These are phyloP conservation scores for Bonia amplexicaulis DNA, from an alignment of 176 grass and related monocot genomes.

Conservation along the genomic window DNA sequence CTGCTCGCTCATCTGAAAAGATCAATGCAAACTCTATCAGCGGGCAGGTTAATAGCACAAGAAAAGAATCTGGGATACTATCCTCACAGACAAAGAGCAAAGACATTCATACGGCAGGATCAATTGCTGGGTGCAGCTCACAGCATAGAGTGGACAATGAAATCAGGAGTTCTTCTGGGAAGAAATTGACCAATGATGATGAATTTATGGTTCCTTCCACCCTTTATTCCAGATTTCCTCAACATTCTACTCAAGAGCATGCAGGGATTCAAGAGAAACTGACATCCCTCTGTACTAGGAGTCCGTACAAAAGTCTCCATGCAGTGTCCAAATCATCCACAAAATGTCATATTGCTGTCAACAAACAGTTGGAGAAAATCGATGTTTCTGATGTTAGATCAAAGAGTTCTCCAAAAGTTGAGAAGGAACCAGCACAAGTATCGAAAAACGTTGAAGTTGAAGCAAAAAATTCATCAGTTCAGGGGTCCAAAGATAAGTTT, in stretches of 20 bases:
- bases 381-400: slow-evolving; percentile 16
- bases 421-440: slow-evolving; percentile 8
- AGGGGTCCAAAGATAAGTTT: slow-evolving; percentile 10
- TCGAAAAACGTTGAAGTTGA: background rate
- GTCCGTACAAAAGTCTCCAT: slow-evolving; percentile 4
- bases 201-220: slow-evolving; percentile 68
- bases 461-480: slow-evolving; percentile 11
- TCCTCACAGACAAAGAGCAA: slow-evolving; percentile 33
- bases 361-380: slow-evolving; percentile 20
- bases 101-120: slow-evolving; percentile 3
- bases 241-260: slow-evolving; percentile 26
- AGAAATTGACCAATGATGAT: slow-evolving; percentile 45
- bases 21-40: slow-evolving; percentile 33
- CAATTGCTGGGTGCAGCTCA: slow-evolving; percentile 10
- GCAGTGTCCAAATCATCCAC: slow-evolving; percentile 15
- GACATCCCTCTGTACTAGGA: background rate
- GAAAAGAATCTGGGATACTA: slow-evolving; percentile 39
- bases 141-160: background rate
- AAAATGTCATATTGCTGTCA: slow-evolving; percentile 13
- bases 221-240: slow-evolving; percentile 21
- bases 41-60: background rate
- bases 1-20: slow-evolving; percentile 33
- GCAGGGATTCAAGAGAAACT: slow-evolving; percentile 24
- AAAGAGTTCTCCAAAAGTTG: slow-evolving; percentile 11
- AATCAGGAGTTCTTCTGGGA: slow-evolving; percentile 19